phyloP scores from a whole-genome alignment of 805 yeast genomes.

The Kluyveromyces nonfermentans region DNA sequence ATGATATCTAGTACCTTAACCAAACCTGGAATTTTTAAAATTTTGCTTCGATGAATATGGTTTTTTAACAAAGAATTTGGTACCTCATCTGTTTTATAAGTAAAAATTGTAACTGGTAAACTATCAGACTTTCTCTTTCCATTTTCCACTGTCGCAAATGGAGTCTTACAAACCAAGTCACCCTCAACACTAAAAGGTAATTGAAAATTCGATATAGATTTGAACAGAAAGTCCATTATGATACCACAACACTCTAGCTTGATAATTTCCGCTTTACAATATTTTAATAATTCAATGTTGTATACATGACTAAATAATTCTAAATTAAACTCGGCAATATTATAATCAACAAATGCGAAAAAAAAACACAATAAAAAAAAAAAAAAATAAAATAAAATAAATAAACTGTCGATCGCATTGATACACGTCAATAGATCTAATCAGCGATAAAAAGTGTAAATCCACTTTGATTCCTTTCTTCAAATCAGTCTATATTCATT shows the following conservation, averaged over 20 bases:
- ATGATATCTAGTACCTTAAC: conserved; percentile 22
- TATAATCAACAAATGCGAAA: too few species aligned
- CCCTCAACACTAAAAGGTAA: conserved; percentile 24
- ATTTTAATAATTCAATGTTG: too few species aligned
- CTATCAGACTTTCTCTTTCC: conserved; percentile 24
- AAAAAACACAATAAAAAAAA: too few species aligned
- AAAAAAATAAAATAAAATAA: too few species aligned
- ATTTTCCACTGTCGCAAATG: conserved; percentile 21
- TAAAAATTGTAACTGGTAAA: conserved; percentile 21
- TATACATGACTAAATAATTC: too few species aligned
- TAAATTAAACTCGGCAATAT: too few species aligned
- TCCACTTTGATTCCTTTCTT: too few species aligned
- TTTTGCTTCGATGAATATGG: conserved; percentile 19
- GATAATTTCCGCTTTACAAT: too few species aligned
- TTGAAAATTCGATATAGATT: conserved; percentile 25
- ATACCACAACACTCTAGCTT: neutral
- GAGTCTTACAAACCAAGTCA: conserved; percentile 14
- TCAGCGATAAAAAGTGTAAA: too few species aligned
- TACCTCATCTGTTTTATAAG: conserved; percentile 6
- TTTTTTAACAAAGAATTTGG: conserved; percentile 15
- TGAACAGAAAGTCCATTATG: conserved; percentile 26
- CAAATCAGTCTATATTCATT: neutral
- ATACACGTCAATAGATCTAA: neutral
- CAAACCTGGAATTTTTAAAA: conserved; percentile 26
- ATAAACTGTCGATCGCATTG: neutral